Conservation (phyloP, 2,329 filamentous ascomycete species). For the Cercospora janseana region DNA sequence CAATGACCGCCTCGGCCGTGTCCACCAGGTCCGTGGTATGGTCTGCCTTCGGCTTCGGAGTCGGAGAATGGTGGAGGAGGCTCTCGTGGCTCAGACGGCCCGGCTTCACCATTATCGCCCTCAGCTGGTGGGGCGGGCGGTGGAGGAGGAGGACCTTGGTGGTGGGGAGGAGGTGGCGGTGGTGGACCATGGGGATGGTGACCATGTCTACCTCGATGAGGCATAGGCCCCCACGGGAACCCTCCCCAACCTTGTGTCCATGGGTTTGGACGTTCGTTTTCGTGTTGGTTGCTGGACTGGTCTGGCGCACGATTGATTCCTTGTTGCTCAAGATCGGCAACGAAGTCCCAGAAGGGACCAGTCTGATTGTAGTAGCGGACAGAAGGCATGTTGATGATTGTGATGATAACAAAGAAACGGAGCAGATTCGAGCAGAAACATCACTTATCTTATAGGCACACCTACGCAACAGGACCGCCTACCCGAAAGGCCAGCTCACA, state of each 20-base stretch:
- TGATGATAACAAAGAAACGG: constrained; percentile 17
- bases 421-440: neutral
- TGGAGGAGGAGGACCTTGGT: constrained; percentile 23
- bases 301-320: constrained; percentile 38
- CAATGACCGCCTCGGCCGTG: constrained; percentile 33
- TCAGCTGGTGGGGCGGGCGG: constrained; percentile 24
- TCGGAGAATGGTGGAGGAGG: constrained; percentile 29
- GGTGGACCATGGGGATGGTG: constrained; percentile 20
- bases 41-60: constrained; percentile 13
- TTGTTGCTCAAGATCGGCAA: constrained; percentile 51
- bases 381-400: constrained; percentile 50
- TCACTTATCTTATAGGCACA: constrained; percentile 12
- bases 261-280: constrained; percentile 25
- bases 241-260: constrained; percentile 40
- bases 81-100: constrained; percentile 27
- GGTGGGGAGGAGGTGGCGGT: constrained; percentile 27
- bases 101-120: constrained; percentile 22
- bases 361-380: constrained; percentile 54
- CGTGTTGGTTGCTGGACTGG: constrained; percentile 35
- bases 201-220: constrained; percentile 31
- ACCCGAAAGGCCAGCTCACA: constrained; percentile 16
- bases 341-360: constrained; percentile 57
- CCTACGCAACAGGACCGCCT: constrained; percentile 9
- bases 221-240: constrained; percentile 37
- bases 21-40: constrained; percentile 20